Percentiles rank a stretch among this genome's conserved stretches.
phyloP scores from a whole-genome alignment of 768 basidiomycete species.

The Hirschioporus abietinus region DNA sequence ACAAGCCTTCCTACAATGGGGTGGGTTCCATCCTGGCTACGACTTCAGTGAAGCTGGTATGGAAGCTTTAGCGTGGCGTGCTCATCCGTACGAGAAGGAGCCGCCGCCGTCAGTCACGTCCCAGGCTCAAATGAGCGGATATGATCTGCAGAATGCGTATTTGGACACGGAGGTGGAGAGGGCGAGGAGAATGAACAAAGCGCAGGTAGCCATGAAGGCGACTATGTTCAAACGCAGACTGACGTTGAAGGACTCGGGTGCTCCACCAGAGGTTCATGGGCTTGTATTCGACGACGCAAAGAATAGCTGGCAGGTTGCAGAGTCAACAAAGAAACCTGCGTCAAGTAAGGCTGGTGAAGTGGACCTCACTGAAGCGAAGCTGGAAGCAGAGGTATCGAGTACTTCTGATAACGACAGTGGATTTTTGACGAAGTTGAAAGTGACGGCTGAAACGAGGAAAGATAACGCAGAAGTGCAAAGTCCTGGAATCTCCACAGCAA shows the following conservation, averaged over 20 bases:
- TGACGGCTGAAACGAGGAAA: background rate
- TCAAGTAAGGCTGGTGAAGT: background rate
- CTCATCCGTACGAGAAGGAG: background rate
- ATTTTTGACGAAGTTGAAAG: no score
- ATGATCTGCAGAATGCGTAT: background rate
- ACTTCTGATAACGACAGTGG: no score
- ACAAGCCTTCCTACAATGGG: background rate
- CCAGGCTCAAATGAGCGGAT: background rate
- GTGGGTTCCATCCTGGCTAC: background rate
- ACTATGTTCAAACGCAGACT: background rate
- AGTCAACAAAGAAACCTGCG: background rate
- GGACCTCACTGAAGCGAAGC: background rate
- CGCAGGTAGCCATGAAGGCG: background rate
- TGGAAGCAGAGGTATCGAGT: background rate
- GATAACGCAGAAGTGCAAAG: background rate
- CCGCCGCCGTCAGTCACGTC: background rate
- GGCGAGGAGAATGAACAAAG: background rate
- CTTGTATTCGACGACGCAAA: background rate
- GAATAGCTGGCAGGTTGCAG: background rate
- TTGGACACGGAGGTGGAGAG: background rate
- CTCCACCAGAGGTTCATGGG: background rate
- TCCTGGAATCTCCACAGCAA: background rate
- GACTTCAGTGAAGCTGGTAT: background rate
- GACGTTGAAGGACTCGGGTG: background rate
- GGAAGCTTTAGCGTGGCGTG: background rate